A percentile compares a stretch with the other conserved stretches of the same genome.
phyloP scores from a whole-genome alignment of 257 asterid species.

The Cruciata laevipes region DNA sequence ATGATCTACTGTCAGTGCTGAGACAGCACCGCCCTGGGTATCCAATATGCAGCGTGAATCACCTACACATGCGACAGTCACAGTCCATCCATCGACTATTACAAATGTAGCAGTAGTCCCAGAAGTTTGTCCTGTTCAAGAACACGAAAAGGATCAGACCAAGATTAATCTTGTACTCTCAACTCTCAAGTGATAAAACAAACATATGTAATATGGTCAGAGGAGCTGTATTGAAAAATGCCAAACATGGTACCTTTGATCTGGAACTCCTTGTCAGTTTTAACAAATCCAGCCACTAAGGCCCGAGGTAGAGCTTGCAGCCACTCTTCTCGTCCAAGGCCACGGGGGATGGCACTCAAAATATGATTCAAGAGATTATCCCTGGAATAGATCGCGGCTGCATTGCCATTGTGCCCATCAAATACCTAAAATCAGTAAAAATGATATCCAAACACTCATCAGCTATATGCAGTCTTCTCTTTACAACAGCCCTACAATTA shows the following conservation, averaged over 20 bases:
- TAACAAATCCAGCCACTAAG: slow-evolving; percentile 83
- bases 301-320: slow-evolving; percentile 79
- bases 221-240: slow-evolving; percentile 4
- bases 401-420: slow-evolving; percentile 81
- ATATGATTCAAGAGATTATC: slow-evolving; percentile 55
- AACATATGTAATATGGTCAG: background rate
- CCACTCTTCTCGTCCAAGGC: slow-evolving; percentile 76
- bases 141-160: background rate
- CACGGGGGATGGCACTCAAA: slow-evolving; percentile 58
- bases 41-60: slow-evolving; percentile 89
- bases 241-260: slow-evolving; percentile 45
- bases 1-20: slow-evolving; percentile 78
- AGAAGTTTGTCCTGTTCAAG: slow-evolving; percentile 61
- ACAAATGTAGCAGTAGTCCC: slow-evolving; percentile 92
- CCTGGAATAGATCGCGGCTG: slow-evolving; percentile 64
- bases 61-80: slow-evolving; percentile 87
- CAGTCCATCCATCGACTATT: slow-evolving; percentile 79
- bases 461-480: background rate
- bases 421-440: slow-evolving; percentile 43
- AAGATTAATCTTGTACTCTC: slow-evolving; percentile 3
- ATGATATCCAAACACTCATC: background rate
- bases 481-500: background rate
- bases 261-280: slow-evolving; percentile 81
- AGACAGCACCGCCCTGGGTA: slow-evolving; percentile 55
- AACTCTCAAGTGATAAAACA: background rate